A percentile compares a stretch with the other conserved stretches of the same genome.
Evolutionary conservation across 139 green algal genomes (phyloP).

Genomic region (Auxenochlorella pyrenoidosa): DNA sequence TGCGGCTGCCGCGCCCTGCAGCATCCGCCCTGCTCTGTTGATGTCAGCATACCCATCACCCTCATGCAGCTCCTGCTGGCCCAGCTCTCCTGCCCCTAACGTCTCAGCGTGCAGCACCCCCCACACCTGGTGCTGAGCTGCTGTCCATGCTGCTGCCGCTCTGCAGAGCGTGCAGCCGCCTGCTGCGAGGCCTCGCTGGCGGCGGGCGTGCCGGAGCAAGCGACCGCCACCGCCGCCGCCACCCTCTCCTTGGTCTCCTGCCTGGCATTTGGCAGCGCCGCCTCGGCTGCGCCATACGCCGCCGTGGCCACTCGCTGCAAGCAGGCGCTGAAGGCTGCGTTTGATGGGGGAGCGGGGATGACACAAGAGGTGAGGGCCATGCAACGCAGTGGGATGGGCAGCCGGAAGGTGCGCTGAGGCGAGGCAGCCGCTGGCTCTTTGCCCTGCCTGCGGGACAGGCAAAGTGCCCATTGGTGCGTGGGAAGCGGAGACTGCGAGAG

Average conservation of each 20-base stretch:
- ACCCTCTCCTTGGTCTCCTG: conserved; percentile 11
- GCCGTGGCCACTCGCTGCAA: conserved; percentile 11
- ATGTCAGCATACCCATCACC: too few relatives aligned
- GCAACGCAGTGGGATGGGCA: too few relatives aligned
- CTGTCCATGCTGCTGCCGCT: not conserved
- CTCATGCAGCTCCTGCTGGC: too few relatives aligned
- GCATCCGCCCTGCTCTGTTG: too few relatives aligned
- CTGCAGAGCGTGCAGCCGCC: not conserved
- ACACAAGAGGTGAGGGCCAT: not conserved
- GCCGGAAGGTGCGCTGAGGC: not conserved
- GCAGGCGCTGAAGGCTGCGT: conserved; percentile 15
- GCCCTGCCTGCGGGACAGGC: too few relatives aligned
- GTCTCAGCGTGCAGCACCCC: not conserved
- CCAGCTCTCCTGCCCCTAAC: too few relatives aligned
- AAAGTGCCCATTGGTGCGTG: too few relatives aligned
- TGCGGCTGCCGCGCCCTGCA: not conserved
- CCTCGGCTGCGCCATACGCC: conserved; percentile 3
- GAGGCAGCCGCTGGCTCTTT: not conserved
- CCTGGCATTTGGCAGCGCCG: not conserved
- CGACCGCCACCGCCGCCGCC: not conserved
- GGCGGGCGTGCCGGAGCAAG: not conserved
- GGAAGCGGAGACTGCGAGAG: not conserved
- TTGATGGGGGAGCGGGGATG: not conserved
- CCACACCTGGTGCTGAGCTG: not conserved
- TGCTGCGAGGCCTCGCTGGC: conserved; percentile 12